Conservation (phyloP, 805 yeast species). For the Spathaspora passalidarum region DNA sequence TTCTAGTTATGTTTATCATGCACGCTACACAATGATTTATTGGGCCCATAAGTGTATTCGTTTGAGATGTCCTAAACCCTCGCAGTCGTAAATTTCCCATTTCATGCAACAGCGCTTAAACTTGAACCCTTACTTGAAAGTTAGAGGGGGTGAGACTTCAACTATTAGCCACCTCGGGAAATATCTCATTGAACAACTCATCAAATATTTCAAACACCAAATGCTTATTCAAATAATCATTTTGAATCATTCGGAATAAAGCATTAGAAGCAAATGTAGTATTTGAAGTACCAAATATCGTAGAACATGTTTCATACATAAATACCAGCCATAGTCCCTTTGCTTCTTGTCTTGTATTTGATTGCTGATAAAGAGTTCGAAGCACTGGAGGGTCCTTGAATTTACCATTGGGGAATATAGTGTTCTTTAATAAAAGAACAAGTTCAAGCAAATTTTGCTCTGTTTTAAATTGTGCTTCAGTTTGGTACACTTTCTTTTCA, state of each 20-base stretch:
- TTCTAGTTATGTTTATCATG: no score
- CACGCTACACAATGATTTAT: no score
- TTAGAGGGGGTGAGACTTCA: no score
- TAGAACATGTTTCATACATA: conserved; percentile 63
- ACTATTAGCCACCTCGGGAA: conserved; percentile 20
- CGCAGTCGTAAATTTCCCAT: not conserved
- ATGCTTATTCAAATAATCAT: conserved; percentile 65
- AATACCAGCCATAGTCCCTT: conserved; percentile 51
- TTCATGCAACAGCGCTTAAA: not conserved
- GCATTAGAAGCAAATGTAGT: conserved; percentile 60
- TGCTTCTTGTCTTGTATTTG: conserved; percentile 57
- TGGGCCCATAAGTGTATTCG: no score
- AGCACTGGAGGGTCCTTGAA: conserved; percentile 45
- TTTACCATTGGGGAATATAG: conserved; percentile 45
- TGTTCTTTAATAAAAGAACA: conserved; percentile 18
- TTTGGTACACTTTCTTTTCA: conserved; percentile 59
- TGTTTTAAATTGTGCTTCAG: conserved; percentile 32
- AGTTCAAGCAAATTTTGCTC: conserved; percentile 46
- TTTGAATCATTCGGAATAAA: conserved; percentile 68
- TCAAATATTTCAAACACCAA: conserved; percentile 60
- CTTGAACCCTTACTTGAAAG: not conserved
- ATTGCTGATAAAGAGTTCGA: conserved; percentile 51
- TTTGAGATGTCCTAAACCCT: no score
- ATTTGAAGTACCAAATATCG: conserved; percentile 67
- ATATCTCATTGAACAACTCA: conserved; percentile 46